Conservation (phyloP, 2,329 filamentous ascomycete genomes). For the Penicillium vulpinum region DNA sequence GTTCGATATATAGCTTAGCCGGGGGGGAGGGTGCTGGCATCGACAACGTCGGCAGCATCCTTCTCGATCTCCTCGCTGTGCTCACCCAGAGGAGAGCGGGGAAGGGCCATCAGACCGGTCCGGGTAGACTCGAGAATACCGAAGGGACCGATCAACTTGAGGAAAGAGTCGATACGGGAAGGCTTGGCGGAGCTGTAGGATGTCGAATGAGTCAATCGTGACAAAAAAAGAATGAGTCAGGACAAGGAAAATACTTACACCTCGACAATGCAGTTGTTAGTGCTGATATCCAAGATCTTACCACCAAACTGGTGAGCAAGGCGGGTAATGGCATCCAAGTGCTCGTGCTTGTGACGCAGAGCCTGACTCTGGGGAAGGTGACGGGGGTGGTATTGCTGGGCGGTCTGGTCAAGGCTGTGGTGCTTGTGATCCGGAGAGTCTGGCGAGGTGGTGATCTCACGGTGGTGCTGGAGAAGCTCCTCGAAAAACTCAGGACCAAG, state of each 20-base stretch:
- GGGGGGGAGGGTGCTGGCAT: slow-evolving; percentile 88
- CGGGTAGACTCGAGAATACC: slow-evolving; percentile 94
- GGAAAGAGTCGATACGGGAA: slow-evolving; percentile 90
- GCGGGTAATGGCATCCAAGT: slow-evolving; percentile 93
- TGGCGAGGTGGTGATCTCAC: slow-evolving; percentile 71
- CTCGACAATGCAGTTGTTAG: slow-evolving; percentile 97
- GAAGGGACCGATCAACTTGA: slow-evolving; percentile 92
- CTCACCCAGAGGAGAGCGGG: slow-evolving; percentile 82
- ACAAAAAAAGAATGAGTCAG: neutral
- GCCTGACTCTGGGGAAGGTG: slow-evolving; percentile 84
- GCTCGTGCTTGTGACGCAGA: slow-evolving; percentile 93
- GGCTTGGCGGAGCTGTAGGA: slow-evolving; percentile 78
- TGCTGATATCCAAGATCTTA: slow-evolving; percentile 97
- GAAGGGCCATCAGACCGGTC: slow-evolving; percentile 94
- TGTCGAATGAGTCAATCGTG: slow-evolving; percentile 5
- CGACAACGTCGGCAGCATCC: slow-evolving; percentile 92
- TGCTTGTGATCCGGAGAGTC: slow-evolving; percentile 32
- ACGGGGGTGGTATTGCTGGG: slow-evolving; percentile 73
- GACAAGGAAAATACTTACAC: slow-evolving; percentile 62
- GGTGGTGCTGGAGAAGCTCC: slow-evolving; percentile 91
- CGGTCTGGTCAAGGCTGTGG: slow-evolving; percentile 9
- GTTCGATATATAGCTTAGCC: slow-evolving; percentile 58
- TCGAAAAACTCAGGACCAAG: slow-evolving; percentile 98
- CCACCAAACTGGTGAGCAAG: slow-evolving; percentile 96
- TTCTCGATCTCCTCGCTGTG: slow-evolving; percentile 72